A percentile compares a stretch with the other conserved stretches of the same genome.
Evolutionary conservation across 2,329 filamentous ascomycete genomes (phyloP).

Genomic region (Stemphylium lycopersici): DNA sequence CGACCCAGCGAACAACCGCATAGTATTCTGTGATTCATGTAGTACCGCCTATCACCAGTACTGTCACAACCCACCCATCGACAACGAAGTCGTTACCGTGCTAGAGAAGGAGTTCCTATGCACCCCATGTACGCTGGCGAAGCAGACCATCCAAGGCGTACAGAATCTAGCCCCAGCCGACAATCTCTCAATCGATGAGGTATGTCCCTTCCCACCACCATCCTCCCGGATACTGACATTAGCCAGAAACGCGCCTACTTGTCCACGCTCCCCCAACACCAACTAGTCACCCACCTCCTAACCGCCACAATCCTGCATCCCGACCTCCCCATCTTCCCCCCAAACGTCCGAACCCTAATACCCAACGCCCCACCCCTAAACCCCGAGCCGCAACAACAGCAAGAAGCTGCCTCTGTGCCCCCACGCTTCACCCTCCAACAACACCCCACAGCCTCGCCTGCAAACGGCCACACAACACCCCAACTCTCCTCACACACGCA

Average conservation of each 20-base stretch:
- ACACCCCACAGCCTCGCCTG: slow-evolving; percentile 22
- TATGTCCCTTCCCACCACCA: slow-evolving; percentile 27
- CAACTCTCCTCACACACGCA: slow-evolving; percentile 27
- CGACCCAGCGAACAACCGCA: slow-evolving; percentile 75
- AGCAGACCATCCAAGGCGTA: slow-evolving; percentile 41
- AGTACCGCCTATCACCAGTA: slow-evolving; percentile 80
- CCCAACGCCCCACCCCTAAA: slow-evolving; percentile 20
- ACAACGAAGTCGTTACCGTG: slow-evolving; percentile 70
- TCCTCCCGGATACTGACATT: neutral
- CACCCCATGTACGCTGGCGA: slow-evolving; percentile 58
- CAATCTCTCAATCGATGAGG: slow-evolving; percentile 52
- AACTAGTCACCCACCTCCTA: slow-evolving; percentile 70
- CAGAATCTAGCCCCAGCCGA: slow-evolving; percentile 48
- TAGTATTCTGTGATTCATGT: slow-evolving; percentile 86
- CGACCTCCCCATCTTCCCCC: slow-evolving; percentile 69
- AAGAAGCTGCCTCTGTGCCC: slow-evolving; percentile 7
- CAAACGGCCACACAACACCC: slow-evolving; percentile 43
- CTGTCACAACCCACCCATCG: slow-evolving; percentile 78
- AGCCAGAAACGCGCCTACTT: slow-evolving; percentile 68
- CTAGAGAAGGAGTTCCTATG: slow-evolving; percentile 76
- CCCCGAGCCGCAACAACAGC: slow-evolving; percentile 20
- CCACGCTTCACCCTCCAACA: slow-evolving; percentile 18
- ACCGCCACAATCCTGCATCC: slow-evolving; percentile 67
- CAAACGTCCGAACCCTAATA: slow-evolving; percentile 37
- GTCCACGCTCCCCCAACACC: slow-evolving; percentile 62